Evolutionary conservation across 23 red algal species (phyloP), one percentile per base, ranked within the genome.

Genomic region (Gracilaria gracilis): DNA sequence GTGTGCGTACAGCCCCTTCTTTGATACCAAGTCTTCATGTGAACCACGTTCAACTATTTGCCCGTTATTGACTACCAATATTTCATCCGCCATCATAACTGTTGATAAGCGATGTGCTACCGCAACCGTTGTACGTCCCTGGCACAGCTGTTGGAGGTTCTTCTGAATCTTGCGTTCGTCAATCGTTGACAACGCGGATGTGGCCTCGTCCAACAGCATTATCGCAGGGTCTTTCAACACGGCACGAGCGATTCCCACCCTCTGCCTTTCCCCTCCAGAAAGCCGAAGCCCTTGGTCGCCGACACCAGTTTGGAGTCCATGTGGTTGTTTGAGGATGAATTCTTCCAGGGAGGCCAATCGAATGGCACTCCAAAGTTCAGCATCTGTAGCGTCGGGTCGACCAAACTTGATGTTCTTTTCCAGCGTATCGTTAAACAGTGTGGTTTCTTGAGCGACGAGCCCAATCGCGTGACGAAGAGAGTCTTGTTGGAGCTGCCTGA

Each of bases 81-180:
- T 99, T 70, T 99, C 90, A 75, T 96, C 90, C 17, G 94, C 97
- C 24, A 91, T 83, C 57, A 95, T 86, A 24, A 96, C 59, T 0
- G 97, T 96, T 36, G 94, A 95, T 28, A 96, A 65, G 55, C 94
- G 91, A 86, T 96, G 97, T 13, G 94, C 97, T 28, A 99, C 81
- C 28, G 94, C 80, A 42, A 99, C 55, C 24, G 97, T 95, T 23
- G 94, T 99, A 29, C 92, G 76, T 28, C 80, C 86, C 48, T 57
- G 44, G 77, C 89, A 91, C 7, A 95, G 75, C 54, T 91, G 44
- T 29, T 67, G 80, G 9, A 99, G 54, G 28, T 88, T 92, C 24
- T 59, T 75, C 51, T 99, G 97, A 61, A 96, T 95, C 42, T 80
- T 88, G 50, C 93, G 90, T 61, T 99, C 97, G 0, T 95, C 95